Conservation (phyloP, 2,329 filamentous ascomycete species). For the Fusarium nisikadoi region DNA sequence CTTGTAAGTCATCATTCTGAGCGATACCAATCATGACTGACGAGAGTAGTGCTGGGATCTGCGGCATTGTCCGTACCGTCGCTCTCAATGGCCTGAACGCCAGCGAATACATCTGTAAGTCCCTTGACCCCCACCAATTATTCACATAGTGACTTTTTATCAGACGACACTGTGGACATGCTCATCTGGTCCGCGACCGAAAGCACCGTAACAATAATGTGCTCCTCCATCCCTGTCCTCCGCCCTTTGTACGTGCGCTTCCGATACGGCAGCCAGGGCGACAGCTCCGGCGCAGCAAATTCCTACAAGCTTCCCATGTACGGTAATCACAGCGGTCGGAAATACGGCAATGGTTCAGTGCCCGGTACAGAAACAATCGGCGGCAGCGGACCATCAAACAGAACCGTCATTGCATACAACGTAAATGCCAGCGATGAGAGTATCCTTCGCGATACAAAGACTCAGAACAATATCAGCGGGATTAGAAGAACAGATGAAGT, state of each 20-base stretch:
- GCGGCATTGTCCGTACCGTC: slow-evolving; percentile 22
- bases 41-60: slow-evolving; percentile 5
- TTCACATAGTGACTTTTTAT: not conserved
- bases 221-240: slow-evolving; percentile 22
- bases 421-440: slow-evolving; percentile 23
- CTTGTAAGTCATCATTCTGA: not conserved
- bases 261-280: slow-evolving; percentile 20
- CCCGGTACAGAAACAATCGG: not conserved
- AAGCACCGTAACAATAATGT: slow-evolving; percentile 31
- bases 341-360: not conserved
- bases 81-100: slow-evolving; percentile 17
- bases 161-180: slow-evolving; percentile 29
- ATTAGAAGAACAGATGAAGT: slow-evolving; percentile 18
- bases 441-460: slow-evolving; percentile 20
- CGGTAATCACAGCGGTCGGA: slow-evolving; percentile 13
- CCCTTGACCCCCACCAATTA: rapidly evolving
- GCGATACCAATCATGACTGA: not conserved
- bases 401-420: not conserved
- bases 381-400: not conserved
- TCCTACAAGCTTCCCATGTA: slow-evolving; percentile 25
- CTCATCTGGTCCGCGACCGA: slow-evolving; percentile 33
- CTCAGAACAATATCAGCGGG: not conserved
- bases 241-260: slow-evolving; percentile 24
- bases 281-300: not conserved
- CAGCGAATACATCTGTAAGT: slow-evolving; percentile 23